Evolutionary conservation across 1,284 basidiomycete genomes (phyloP).

Genomic region (Heterobasidion annosum): DNA sequence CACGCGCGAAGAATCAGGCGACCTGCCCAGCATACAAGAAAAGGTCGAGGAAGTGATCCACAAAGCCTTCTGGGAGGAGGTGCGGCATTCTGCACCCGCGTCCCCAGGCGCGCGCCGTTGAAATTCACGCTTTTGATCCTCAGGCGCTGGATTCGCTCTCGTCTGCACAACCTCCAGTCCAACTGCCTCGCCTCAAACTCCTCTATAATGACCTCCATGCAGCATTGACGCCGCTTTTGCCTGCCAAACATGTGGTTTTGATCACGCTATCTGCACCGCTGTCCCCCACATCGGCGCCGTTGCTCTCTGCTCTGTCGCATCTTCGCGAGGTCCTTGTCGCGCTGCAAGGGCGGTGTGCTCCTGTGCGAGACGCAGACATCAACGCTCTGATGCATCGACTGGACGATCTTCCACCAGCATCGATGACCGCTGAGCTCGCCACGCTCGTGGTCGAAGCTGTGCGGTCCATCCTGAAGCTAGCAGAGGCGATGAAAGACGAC

Average conservation of each 20-base stretch:
- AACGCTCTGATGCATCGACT: slow-evolving; percentile 33
- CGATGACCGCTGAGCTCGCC: slow-evolving; percentile 21
- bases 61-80: slow-evolving; percentile 66
- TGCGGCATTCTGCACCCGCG: slow-evolving; percentile 19
- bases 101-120: not conserved
- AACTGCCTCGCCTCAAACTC: slow-evolving; percentile 39
- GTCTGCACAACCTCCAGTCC: slow-evolving; percentile 30
- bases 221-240: slow-evolving; percentile 44
- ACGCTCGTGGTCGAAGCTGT: slow-evolving; percentile 33
- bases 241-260: slow-evolving; percentile 37
- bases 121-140: not conserved
- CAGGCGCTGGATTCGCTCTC: slow-evolving; percentile 36
- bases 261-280: slow-evolving; percentile 43
- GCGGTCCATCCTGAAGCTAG: slow-evolving; percentile 37
- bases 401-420: slow-evolving; percentile 20
- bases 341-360: slow-evolving; percentile 54
- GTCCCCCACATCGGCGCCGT: slow-evolving; percentile 55
- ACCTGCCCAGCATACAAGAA: slow-evolving; percentile 28
- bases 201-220: slow-evolving; percentile 46
- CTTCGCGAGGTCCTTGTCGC: slow-evolving; percentile 39
- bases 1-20: slow-evolving; percentile 12
- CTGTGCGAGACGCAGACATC: slow-evolving; percentile 47
- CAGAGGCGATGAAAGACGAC: slow-evolving; percentile 55
- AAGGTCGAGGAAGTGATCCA: slow-evolving; percentile 48
- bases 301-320: slow-evolving; percentile 43